These are phyloP conservation scores for Fusarium humuli DNA, from an alignment of 2,329 filamentous ascomycete genomes.

Conservation along the genomic window DNA sequence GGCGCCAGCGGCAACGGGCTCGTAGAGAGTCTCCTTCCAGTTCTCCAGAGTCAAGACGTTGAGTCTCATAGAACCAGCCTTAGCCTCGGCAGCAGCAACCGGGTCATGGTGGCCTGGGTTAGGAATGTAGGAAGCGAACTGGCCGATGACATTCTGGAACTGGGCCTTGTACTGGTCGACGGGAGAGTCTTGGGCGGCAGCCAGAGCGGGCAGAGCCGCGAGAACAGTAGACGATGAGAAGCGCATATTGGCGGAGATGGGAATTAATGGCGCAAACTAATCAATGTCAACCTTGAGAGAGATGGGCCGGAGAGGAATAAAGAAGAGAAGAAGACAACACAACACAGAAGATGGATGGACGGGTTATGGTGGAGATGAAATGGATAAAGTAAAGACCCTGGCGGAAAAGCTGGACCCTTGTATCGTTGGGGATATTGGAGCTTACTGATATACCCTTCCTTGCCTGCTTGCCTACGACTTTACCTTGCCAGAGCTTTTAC, in stretches of 20 bases:
- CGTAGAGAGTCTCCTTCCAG: slow-evolving; percentile 76
- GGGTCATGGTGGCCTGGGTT: slow-evolving; percentile 58
- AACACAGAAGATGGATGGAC: slow-evolving; percentile 34
- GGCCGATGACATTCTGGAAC: slow-evolving; percentile 72
- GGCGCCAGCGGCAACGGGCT: slow-evolving; percentile 68
- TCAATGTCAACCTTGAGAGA: slow-evolving; percentile 3
- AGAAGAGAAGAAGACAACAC: slow-evolving; percentile 24
- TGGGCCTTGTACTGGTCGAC: slow-evolving; percentile 71
- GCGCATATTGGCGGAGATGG: slow-evolving; percentile 62
- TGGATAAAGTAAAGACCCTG: slow-evolving; percentile 34
- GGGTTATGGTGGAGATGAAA: slow-evolving; percentile 40
- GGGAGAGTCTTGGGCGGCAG: slow-evolving; percentile 63
- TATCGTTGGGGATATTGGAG: slow-evolving; percentile 42
- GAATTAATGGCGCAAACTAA: slow-evolving; percentile 7
- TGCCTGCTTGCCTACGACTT: neutral
- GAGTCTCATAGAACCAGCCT: slow-evolving; percentile 57
- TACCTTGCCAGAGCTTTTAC: neutral
- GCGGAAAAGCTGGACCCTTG: slow-evolving; percentile 43
- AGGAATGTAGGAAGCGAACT: slow-evolving; percentile 65
- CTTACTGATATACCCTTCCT: slow-evolving; percentile 4
- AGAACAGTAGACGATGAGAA: slow-evolving; percentile 64
- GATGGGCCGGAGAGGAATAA: slow-evolving; percentile 19
- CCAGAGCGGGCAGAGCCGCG: slow-evolving; percentile 67
- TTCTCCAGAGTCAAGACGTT: slow-evolving; percentile 72
- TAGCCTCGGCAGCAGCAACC: slow-evolving; percentile 57